Evolutionary conservation across 1,284 basidiomycete genomes (phyloP).

Genomic region (Entoloma clypeatum): DNA sequence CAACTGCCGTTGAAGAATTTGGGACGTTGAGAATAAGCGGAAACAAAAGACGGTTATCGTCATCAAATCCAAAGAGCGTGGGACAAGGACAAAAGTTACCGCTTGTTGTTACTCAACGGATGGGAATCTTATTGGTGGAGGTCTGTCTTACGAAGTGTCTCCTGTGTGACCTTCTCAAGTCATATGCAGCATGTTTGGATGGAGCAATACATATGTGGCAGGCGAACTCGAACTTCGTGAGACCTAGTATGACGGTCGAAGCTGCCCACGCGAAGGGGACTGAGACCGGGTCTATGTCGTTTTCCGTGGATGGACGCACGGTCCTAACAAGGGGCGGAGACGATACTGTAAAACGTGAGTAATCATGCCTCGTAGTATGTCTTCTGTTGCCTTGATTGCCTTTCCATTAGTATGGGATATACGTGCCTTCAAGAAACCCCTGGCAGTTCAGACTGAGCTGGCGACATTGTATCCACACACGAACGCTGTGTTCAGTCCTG

Average conservation of each 20-base stretch:
- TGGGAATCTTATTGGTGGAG: slow-evolving; percentile 81
- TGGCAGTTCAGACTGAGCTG: slow-evolving; percentile 61
- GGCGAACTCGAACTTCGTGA: slow-evolving; percentile 85
- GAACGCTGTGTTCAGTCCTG: slow-evolving; percentile 90
- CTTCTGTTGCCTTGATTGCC: slow-evolving; percentile 17
- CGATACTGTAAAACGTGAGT: slow-evolving; percentile 90
- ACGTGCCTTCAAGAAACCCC: slow-evolving; percentile 82
- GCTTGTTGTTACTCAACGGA: slow-evolving; percentile 84
- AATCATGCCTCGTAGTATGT: slow-evolving; percentile 6
- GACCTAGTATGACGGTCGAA: slow-evolving; percentile 84
- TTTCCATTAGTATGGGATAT: slow-evolving; percentile 84
- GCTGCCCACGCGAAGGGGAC: slow-evolving; percentile 81
- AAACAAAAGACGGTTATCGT: slow-evolving; percentile 95
- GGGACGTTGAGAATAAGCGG: slow-evolving; percentile 85
- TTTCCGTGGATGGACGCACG: slow-evolving; percentile 79
- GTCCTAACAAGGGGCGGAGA: slow-evolving; percentile 89
- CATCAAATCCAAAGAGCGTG: slow-evolving; percentile 93
- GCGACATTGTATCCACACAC: slow-evolving; percentile 86
- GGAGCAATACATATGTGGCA: slow-evolving; percentile 94
- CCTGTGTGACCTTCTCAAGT: slow-evolving; percentile 15
- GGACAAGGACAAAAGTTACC: slow-evolving; percentile 91
- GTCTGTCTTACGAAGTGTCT: slow-evolving; percentile 41
- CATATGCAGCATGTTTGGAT: slow-evolving; percentile 72
- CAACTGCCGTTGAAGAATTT: slow-evolving; percentile 62
- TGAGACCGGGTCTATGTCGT: slow-evolving; percentile 81